Base-by-base conservation (phyloP, 768 basidiomycete species). In the Hericium coralloides region DNA sequence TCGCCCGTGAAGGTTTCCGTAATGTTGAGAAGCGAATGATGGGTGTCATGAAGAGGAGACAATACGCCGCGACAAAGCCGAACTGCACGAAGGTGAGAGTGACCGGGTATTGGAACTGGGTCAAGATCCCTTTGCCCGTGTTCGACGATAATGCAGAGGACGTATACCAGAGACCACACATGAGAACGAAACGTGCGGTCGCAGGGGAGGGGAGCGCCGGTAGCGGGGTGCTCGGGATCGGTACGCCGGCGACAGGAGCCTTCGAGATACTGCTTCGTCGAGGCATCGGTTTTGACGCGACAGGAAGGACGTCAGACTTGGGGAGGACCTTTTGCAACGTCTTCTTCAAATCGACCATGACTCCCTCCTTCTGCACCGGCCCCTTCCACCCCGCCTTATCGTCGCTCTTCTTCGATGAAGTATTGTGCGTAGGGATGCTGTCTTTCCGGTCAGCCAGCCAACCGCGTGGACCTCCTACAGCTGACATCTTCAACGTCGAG, bases 51-150 rank as follows among this genome's bases (percentile, higher is more conserved):
- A 87, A 82, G 52, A 95, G 72, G 52, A 91, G 75, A 67, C 92
- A 97, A 72, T 89, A 98, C 10, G 74, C 75, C 8, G 92, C 89
- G 51, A 98, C 88, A 69, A 98, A 97, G 62, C 86, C 94, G 67
- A 99, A 99, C 69, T 99, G 97, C 65, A 99, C 80, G 67, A 99
- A 92, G 39, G 97, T 99, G 67, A 99, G 83, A 60, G 97, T 98
- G 67, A 99, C 82, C 4, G 97, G 97, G 72, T 90, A 98, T 54
- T 85, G 82, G 72, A 98, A 99, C 64, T 88, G 86, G 63, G 78
- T 94, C 64, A 99, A 78, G 72, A 99, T 95, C 48, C 87, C 81
- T 69, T 99, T 99, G 57, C 95, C 97, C 1, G 95, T 98, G 67
- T 98, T 98, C 43, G 92, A 95, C 2, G 93, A 94, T 52, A 98